phyloP scores from a whole-genome alignment of 257 asterid species.

The Echites panduratus region DNA sequence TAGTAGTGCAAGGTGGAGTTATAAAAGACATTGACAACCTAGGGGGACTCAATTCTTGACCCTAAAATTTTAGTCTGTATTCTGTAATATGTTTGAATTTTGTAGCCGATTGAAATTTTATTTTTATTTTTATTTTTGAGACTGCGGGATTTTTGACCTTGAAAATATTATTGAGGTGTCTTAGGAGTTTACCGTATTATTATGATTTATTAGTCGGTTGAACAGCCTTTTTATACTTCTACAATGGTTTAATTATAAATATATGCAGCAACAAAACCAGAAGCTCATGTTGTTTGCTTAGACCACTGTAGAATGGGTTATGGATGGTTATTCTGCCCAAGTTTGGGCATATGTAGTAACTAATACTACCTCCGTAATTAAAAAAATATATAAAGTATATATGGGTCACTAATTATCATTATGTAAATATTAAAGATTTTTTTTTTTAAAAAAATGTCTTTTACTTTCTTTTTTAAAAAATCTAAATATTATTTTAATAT shows the following conservation, averaged over 20 bases:
- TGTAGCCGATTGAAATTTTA: constrained; percentile 45
- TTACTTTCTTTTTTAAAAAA: too few species aligned
- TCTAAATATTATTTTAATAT: too few species aligned
- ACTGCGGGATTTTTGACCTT: constrained; percentile 15
- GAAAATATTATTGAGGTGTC: constrained; percentile 6
- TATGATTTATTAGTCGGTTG: constrained; percentile 5
- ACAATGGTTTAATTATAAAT: background rate
- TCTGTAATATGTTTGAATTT: constrained; percentile 44
- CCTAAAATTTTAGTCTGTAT: constrained; percentile 19
- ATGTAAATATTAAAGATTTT: too few species aligned
- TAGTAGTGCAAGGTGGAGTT: constrained; percentile 21
- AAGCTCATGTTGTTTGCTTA: background rate
- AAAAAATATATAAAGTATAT: too few species aligned
- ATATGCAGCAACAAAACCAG: background rate
- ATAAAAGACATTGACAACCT: constrained; percentile 23
- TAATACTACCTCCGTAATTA: too few species aligned
- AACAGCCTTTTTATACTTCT: background rate
- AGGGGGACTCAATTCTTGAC: constrained; percentile 30
- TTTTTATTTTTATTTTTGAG: background rate
- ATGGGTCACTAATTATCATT: too few species aligned
- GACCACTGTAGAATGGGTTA: background rate
- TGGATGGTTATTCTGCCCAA: too few species aligned
- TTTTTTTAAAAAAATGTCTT: too few species aligned
- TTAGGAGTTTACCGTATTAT: background rate
- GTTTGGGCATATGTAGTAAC: too few species aligned